Evolutionary conservation across 2,329 filamentous ascomycete species (phyloP).

Genomic region (Pseudogymnoascus sp.): DNA sequence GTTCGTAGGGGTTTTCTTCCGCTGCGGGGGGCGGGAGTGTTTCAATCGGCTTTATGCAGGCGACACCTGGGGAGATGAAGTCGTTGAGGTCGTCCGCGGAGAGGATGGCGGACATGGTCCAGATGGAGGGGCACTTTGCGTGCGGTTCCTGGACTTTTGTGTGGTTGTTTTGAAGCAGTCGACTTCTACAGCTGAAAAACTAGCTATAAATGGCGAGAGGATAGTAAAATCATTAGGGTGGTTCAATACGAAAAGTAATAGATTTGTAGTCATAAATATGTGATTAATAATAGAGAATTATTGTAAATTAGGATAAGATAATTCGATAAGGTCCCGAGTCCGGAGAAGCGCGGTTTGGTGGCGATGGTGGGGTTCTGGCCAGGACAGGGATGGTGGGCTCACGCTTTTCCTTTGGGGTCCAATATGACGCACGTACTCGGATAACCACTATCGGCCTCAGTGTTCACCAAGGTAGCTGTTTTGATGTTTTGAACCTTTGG

Average conservation of each 20-base stretch:
- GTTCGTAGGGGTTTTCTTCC: constrained; percentile 57
- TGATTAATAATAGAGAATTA: constrained; percentile 1
- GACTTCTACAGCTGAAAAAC: not conserved
- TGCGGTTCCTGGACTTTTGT: not conserved
- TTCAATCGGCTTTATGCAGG: constrained; percentile 96
- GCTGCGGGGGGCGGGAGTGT: constrained; percentile 62
- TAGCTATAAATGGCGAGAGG: not conserved
- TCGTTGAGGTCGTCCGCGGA: constrained; percentile 96
- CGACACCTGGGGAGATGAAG: constrained; percentile 95
- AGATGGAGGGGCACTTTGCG: constrained; percentile 14
- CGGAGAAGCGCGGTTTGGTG: constrained; percentile 2
- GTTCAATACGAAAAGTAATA: not conserved
- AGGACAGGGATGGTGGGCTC: constrained; percentile 2
- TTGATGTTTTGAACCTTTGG: constrained; percentile 4
- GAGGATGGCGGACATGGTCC: constrained; percentile 87
- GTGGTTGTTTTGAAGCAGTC: not conserved
- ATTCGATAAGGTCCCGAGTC: constrained; percentile 10
- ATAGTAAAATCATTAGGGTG: constrained; percentile 7
- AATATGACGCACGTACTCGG: not conserved
- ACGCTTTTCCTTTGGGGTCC: not conserved
- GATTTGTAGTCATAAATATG: constrained; percentile 10
- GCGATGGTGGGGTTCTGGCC: constrained; percentile 9
- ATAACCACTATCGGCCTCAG: not conserved
- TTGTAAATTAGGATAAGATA: constrained; percentile 10
- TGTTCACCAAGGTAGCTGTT: constrained; percentile 1